Conservation (phyloP, 805 yeast genomes). For the Starmerella gropengiesseri region DNA sequence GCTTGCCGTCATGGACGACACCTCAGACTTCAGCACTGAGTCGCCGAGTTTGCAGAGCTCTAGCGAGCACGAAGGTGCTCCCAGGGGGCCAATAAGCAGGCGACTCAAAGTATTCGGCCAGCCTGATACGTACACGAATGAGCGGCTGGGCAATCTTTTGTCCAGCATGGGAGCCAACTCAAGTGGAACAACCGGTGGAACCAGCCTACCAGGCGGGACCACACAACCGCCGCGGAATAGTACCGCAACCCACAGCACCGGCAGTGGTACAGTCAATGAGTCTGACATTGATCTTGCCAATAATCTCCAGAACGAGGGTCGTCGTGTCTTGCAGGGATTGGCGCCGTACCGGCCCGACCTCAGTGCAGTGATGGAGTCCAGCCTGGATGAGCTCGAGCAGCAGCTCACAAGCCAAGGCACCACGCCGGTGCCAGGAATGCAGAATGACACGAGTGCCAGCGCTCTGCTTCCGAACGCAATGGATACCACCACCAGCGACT, state of each 20-base stretch:
- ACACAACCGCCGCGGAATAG: too few relatives aligned
- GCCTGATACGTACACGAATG: constrained; percentile 24
- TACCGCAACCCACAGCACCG: neutral
- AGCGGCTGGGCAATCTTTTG: constrained; percentile 21
- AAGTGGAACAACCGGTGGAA: neutral
- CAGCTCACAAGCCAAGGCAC: constrained; percentile 19
- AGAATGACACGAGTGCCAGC: neutral
- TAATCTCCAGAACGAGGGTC: constrained; percentile 17
- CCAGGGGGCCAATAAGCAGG: constrained; percentile 14
- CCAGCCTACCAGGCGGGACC: neutral
- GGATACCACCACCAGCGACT: constrained; percentile 15
- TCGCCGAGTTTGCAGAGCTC: constrained; percentile 2
- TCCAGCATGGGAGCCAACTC: constrained; percentile 17
- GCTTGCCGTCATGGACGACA: neutral
- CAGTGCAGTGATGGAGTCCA: constrained; percentile 18
- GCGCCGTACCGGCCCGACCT: constrained; percentile 13
- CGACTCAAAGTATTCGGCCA: constrained; percentile 23
- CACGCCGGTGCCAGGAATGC: neutral
- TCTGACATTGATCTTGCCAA: constrained; percentile 15
- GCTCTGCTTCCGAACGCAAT: neutral
- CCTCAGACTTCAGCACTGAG: constrained; percentile 1
- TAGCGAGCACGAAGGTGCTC: constrained; percentile 4
- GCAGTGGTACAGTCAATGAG: constrained; percentile 8
- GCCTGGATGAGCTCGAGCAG: constrained; percentile 20
- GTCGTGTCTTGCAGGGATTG: constrained; percentile 17